Evolutionary conservation across 176 grass and related monocot species (phyloP), one percentile per base, ranked within the genome.

Genomic region (Hordeum vulgare): DNA sequence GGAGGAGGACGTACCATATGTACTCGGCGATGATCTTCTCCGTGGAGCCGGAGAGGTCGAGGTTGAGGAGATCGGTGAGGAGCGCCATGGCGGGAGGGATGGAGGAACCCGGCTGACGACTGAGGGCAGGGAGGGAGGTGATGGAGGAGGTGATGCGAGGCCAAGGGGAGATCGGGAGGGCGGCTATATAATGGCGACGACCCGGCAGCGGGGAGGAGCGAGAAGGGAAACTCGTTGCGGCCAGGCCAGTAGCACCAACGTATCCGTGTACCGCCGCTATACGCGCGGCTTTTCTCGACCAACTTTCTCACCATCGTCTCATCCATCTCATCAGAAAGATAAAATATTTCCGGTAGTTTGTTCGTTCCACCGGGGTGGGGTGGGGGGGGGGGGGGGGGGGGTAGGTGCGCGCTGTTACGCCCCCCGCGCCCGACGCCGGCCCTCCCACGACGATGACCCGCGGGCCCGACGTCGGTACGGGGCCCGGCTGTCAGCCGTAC

Each of bases 21-120:
- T 98, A 98, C 91, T 98, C 96, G 20, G 91, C 96, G 79, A 98
- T 96, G 89, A 98, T 96, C 91, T 98, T 94, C 44, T 96, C 91
- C 9, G 96, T 94, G 83, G 87, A 51, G 59, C 81, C 93, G 66
- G 77, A 67, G 77, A 98, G 93, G 87, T 92, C 66, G 54, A 98
- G 91, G 73, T 98, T 98, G 86, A 98, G 6, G 58, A 98, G 93
- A 90, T 98, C 96, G 78, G 93, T 90, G 89, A 98, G 96, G 60
- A 76, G 86, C 80, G 95, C 86, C 95, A 97, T 97, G 92, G 85
- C 89, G 63, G 17, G 41, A 11, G 12, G 42, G 12, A n/a, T n/a
- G 42, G 42, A 45, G 4, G 11, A 44, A 11, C 11, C 42, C 42
- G 42, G n/a, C 2, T 11, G 68, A 26, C 41, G 70, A 47, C 40